Evolutionary conservation across 768 basidiomycete genomes (phyloP).

Genomic region (Phylloporus arenicola): DNA sequence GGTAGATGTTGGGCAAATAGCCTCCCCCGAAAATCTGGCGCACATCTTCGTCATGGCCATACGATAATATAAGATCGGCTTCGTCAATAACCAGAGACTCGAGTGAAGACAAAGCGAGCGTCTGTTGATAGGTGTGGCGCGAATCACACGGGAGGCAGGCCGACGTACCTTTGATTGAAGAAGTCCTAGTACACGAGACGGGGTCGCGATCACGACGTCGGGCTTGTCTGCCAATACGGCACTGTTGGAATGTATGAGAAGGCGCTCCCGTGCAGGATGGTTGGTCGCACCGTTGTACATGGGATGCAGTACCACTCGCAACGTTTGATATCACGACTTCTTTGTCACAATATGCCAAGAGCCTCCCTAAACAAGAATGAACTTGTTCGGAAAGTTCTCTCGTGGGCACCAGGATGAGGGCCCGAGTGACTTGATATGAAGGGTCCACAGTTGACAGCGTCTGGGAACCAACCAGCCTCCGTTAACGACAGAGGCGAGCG

Average conservation of each 20-base stretch:
- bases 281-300: slow-evolving; percentile 61
- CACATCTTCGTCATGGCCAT: slow-evolving; percentile 91
- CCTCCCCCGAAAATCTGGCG: slow-evolving; percentile 63
- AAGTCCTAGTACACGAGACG: slow-evolving; percentile 60
- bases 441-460: slow-evolving; percentile 36
- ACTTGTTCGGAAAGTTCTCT: slow-evolving; percentile 93
- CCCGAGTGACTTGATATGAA: slow-evolving; percentile 58
- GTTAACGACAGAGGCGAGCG: background rate
- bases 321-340: slow-evolving; percentile 69
- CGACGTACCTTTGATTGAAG: slow-evolving; percentile 61
- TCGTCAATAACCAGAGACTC: slow-evolving; percentile 95
- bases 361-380: slow-evolving; percentile 53
- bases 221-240: slow-evolving; percentile 62
- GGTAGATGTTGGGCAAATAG: slow-evolving; percentile 76
- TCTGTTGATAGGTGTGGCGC: slow-evolving; percentile 34
- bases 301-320: slow-evolving; percentile 63
- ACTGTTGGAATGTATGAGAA: slow-evolving; percentile 29
- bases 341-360: slow-evolving; percentile 75
- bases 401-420: slow-evolving; percentile 81
- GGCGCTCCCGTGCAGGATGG: background rate
- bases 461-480: slow-evolving; percentile 13
- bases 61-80: slow-evolving; percentile 94
- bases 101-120: slow-evolving; percentile 58
- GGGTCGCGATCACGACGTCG: slow-evolving; percentile 76
- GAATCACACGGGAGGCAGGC: background rate